phyloP scores from a whole-genome alignment of 331 rosid genomes.

The Erythrophleum ivorense region DNA sequence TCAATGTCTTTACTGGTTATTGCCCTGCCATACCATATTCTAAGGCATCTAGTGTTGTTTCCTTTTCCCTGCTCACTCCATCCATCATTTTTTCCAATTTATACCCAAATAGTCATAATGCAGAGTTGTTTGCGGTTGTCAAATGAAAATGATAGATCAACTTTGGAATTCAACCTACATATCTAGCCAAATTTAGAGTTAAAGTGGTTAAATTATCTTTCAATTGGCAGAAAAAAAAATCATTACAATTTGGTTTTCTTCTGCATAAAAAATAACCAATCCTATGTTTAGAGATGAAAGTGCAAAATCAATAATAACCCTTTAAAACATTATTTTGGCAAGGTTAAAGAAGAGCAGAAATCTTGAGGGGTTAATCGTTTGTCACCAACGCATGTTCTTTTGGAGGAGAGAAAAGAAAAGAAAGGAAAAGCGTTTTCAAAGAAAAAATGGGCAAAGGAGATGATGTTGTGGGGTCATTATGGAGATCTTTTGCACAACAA shows the following conservation, averaged over 20 bases:
- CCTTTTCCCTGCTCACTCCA: slow-evolving; percentile 12
- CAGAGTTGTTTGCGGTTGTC: slow-evolving; percentile 38
- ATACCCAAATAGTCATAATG: slow-evolving; percentile 48
- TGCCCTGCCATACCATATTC: slow-evolving; percentile 27
- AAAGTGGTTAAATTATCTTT: slow-evolving; percentile 16
- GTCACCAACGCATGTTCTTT: background rate
- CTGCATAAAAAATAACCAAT: slow-evolving; percentile 40
- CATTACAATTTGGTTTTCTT: slow-evolving; percentile 39
- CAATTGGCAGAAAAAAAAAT: slow-evolving; percentile 42
- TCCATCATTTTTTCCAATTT: slow-evolving; percentile 40
- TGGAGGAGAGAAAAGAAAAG: background rate
- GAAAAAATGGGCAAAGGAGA: slow-evolving; percentile 32
- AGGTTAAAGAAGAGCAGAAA: background rate
- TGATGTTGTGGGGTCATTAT: slow-evolving; percentile 51
- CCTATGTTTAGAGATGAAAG: slow-evolving; percentile 13
- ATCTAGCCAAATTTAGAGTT: slow-evolving; percentile 43
- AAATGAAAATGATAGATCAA: slow-evolving; percentile 43
- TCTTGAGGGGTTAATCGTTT: background rate
- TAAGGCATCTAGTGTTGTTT: slow-evolving; percentile 23
- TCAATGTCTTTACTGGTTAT: slow-evolving; percentile 42
- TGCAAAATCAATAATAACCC: background rate
- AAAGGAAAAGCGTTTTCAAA: background rate
- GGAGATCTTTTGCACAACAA: slow-evolving; percentile 33
- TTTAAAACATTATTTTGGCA: background rate
- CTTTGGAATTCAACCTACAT: slow-evolving; percentile 43